phyloP scores from a whole-genome alignment of 176 grass and related monocot genomes.

The Carex myosuroides region DNA sequence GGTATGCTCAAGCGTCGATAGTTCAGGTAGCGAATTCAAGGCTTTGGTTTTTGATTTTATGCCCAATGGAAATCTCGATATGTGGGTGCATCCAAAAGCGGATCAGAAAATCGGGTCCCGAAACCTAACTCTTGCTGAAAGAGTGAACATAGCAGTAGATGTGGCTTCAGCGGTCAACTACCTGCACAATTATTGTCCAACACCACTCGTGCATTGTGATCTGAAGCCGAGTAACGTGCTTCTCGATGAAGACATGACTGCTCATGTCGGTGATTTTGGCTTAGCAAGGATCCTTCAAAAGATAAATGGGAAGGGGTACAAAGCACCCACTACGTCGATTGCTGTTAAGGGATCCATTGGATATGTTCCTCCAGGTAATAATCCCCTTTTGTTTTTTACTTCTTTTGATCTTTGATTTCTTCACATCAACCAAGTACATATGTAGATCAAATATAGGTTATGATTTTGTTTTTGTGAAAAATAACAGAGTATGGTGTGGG shows the following conservation, averaged over 20 bases:
- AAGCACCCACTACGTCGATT: not conserved
- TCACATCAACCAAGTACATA: not conserved
- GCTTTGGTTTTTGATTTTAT: constrained; percentile 52
- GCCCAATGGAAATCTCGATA: constrained; percentile 42
- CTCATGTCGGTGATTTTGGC: constrained; percentile 36
- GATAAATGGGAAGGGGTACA: not conserved
- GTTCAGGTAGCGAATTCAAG: constrained; percentile 35
- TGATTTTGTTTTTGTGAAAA: not conserved
- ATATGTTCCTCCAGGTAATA: constrained; percentile 34
- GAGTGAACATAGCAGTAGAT: constrained; percentile 38
- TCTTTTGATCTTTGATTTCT: not conserved
- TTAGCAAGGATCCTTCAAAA: constrained; percentile 32
- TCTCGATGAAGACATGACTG: constrained; percentile 36
- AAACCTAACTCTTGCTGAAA: constrained; percentile 18
- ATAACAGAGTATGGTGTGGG: constrained; percentile 40
- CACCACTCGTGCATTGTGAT: constrained; percentile 47
- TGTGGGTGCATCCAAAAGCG: constrained; percentile 34
- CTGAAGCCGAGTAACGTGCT: constrained; percentile 43
- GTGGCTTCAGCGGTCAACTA: constrained; percentile 32
- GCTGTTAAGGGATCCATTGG: constrained; percentile 32
- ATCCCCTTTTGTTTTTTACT: not conserved
- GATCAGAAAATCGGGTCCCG: not conserved
- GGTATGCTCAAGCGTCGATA: constrained; percentile 33
- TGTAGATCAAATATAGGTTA: not conserved
- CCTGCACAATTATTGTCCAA: constrained; percentile 32